Evolutionary conservation across 2,329 filamentous ascomycete genomes (phyloP).

Genomic region (Triangularia setosa): DNA sequence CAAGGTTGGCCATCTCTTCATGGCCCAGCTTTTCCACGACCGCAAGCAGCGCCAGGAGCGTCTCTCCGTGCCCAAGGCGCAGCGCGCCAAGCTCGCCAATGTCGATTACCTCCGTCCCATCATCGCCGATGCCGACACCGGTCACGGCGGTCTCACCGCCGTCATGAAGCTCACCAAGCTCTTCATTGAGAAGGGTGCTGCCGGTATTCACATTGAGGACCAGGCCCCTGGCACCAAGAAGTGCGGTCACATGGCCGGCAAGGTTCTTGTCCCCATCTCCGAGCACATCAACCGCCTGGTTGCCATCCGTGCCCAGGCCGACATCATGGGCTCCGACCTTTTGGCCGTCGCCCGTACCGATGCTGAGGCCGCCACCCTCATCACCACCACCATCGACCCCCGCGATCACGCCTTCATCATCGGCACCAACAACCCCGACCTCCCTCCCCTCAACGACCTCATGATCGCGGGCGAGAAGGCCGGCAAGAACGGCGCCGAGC

Average conservation of each 20-base stretch:
- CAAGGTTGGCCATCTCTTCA: constrained; percentile 96
- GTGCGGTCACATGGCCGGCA: constrained; percentile 98
- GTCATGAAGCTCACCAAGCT: constrained; percentile 99
- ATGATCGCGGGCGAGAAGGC: constrained; percentile 81
- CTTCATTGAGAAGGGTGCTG: constrained; percentile 93
- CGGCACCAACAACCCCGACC: constrained; percentile 77
- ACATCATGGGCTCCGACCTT: constrained; percentile 95
- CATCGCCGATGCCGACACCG: constrained; percentile 94
- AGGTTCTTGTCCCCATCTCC: constrained; percentile 92
- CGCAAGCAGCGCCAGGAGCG: constrained; percentile 97
- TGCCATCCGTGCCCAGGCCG: constrained; percentile 92
- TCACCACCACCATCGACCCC: constrained; percentile 92
- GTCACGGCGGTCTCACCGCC: constrained; percentile 94
- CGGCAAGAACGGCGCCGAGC: constrained; percentile 73
- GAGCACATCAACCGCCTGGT: constrained; percentile 98
- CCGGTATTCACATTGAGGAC: constrained; percentile 98
- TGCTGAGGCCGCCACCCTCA: constrained; percentile 94
- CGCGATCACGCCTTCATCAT: constrained; percentile 94
- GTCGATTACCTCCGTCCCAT: constrained; percentile 94
- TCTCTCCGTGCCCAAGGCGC: constrained; percentile 66
- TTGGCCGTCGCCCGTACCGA: constrained; percentile 91
- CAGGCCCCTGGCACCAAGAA: constrained; percentile 98
- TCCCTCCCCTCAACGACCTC: constrained; percentile 83
- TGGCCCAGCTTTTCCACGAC: constrained; percentile 99
- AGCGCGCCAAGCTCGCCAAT: constrained; percentile 71